A percentile compares a stretch with the other conserved stretches of the same genome.
These are phyloP conservation scores for Penicillium sp. DNA, from an alignment of 2,329 filamentous ascomycete species.

Conservation along the genomic window DNA sequence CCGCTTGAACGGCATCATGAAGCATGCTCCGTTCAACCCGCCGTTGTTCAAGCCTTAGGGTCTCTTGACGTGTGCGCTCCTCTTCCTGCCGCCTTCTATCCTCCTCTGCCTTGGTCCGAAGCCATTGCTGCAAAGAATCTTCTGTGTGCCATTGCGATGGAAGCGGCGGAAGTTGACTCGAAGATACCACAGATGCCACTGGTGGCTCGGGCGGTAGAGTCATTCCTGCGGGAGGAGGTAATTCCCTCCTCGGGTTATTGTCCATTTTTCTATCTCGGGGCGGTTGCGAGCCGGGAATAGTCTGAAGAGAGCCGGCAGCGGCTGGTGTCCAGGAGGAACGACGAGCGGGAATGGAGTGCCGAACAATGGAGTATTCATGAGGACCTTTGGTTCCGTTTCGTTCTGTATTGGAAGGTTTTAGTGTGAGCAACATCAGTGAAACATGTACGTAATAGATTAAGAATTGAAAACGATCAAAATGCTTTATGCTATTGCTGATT, in stretches of 20 bases:
- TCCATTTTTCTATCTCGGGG: constrained; percentile 59
- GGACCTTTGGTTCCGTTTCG: constrained; percentile 44
- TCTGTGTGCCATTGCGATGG: constrained; percentile 66
- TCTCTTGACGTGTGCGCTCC: constrained; percentile 62
- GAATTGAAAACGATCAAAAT: not conserved
- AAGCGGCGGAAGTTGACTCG: constrained; percentile 58
- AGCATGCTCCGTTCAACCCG: constrained; percentile 71
- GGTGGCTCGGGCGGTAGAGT: constrained; percentile 48
- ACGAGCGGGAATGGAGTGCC: constrained; percentile 39
- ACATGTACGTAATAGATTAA: not conserved
- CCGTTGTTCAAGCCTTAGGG: constrained; percentile 65
- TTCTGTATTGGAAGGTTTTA: constrained; percentile 46
- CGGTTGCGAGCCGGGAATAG: constrained; percentile 26
- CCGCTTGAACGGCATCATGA: constrained; percentile 62
- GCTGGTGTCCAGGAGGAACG: constrained; percentile 33
- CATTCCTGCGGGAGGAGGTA: constrained; percentile 67
- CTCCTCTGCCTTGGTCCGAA: constrained; percentile 68
- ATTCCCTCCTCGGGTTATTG: constrained; percentile 59
- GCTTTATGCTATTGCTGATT: not conserved
- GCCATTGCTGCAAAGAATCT: constrained; percentile 68
- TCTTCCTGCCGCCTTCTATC: constrained; percentile 64
- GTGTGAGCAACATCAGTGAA: constrained; percentile 48
- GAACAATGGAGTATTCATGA: constrained; percentile 47
- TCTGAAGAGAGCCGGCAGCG: constrained; percentile 27
- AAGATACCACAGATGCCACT: constrained; percentile 31